These are phyloP conservation scores for Fraxinus floribunda DNA, from an alignment of 305 asterid genomes.

Conservation along the genomic window DNA sequence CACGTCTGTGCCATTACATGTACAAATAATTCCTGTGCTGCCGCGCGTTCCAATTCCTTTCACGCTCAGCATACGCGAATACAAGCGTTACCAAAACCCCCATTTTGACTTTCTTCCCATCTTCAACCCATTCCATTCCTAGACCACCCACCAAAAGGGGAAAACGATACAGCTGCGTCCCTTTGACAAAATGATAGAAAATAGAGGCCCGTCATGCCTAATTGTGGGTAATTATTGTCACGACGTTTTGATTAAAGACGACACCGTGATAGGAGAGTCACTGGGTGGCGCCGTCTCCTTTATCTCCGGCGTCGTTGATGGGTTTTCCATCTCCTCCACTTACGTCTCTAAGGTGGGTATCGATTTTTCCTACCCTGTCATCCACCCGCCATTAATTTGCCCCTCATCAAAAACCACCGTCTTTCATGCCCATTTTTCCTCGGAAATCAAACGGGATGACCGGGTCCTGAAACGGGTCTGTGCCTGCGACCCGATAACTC, in stretches of 20 bases:
- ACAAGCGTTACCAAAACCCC: background rate
- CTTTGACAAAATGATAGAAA: constrained; percentile 32
- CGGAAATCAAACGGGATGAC: constrained; percentile 59
- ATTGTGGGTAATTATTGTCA: constrained; percentile 93
- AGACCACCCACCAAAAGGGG: background rate
- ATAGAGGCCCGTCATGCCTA: constrained; percentile 43
- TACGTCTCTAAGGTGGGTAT: constrained; percentile 71
- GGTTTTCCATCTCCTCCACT: constrained; percentile 51
- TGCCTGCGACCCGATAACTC: constrained; percentile 59
- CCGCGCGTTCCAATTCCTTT: constrained; percentile 13
- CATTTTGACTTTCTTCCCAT: constrained; percentile 23
- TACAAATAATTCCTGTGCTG: background rate
- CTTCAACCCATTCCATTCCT: background rate
- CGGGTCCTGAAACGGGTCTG: constrained; percentile 65
- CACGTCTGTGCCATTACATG: background rate
- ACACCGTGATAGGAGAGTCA: constrained; percentile 58
- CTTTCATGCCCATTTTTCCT: constrained; percentile 76
- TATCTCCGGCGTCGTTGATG: constrained; percentile 76
- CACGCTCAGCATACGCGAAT: constrained; percentile 27
- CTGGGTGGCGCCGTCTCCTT: constrained; percentile 93
- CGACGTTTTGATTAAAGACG: constrained; percentile 75
- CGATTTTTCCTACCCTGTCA: constrained; percentile 64
- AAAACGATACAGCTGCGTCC: background rate
- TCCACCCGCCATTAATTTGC: constrained; percentile 47
- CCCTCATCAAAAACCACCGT: constrained; percentile 57